Evolutionary conservation across 2,329 filamentous ascomycete species (phyloP).

Genomic region (Helicocarpus griseus): DNA sequence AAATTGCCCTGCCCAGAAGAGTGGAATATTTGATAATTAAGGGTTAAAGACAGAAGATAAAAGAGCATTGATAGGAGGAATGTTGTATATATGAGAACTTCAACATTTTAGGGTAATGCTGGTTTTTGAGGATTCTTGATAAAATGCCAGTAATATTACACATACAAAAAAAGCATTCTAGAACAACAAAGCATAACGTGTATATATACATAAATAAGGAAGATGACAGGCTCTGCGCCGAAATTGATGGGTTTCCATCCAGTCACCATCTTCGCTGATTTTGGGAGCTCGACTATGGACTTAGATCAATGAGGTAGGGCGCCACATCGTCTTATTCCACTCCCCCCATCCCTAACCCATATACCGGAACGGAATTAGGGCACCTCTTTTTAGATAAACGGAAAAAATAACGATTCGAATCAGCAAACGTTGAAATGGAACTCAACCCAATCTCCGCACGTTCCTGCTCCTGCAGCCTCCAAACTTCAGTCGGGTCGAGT

Average conservation of each 20-base stretch:
- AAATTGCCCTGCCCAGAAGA: too few relatives aligned
- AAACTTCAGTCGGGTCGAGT: constrained; percentile 87
- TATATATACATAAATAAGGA: constrained; percentile 8
- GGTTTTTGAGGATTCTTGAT: too few relatives aligned
- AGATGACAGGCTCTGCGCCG: constrained; percentile 3
- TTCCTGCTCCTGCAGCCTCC: constrained; percentile 81
- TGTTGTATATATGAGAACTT: not conserved
- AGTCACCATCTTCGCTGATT: not conserved
- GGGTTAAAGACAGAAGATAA: too few relatives aligned
- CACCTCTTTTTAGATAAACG: too few relatives aligned
- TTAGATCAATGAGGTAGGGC: not conserved
- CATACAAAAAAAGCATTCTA: not conserved
- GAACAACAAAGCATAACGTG: constrained; percentile 15
- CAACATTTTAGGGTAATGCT: too few relatives aligned
- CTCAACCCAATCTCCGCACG: constrained; percentile 65
- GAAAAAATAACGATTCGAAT: not conserved
- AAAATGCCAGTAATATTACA: too few relatives aligned
- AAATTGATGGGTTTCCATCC: not conserved
- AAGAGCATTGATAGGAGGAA: not conserved
- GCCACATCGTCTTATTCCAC: not conserved
- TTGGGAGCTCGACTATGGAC: too few relatives aligned
- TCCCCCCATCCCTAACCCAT: not conserved
- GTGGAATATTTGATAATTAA: too few relatives aligned
- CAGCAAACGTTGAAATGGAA: constrained; percentile 3
- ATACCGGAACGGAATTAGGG: not conserved